Conservation (phyloP, 371 early-diverging fungal species). For the Conidiobolus incongruus region DNA sequence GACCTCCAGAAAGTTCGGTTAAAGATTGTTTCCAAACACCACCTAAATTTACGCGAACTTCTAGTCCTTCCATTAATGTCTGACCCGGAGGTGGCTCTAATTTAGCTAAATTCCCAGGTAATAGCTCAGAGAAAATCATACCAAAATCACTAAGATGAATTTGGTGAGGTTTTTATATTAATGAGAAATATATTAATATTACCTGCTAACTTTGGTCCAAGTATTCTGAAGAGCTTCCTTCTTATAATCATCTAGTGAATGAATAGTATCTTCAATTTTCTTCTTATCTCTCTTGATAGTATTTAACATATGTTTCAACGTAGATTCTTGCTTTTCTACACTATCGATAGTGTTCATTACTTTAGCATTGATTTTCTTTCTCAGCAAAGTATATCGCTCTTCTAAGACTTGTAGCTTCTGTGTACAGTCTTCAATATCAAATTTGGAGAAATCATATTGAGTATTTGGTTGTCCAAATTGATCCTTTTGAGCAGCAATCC, state of each 20-base stretch:
- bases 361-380: slow-evolving; percentile 71
- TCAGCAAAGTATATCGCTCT: slow-evolving; percentile 47
- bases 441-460: slow-evolving; percentile 52
- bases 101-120: slow-evolving; percentile 78
- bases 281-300: slow-evolving; percentile 80
- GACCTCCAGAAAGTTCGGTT: slow-evolving; percentile 97
- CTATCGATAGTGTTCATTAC: slow-evolving; percentile 88
- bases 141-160: slow-evolving; percentile 92
- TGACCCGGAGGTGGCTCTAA: slow-evolving; percentile 65
- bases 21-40: slow-evolving; percentile 95
- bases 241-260: slow-evolving; percentile 70
- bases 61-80: slow-evolving; percentile 68
- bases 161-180: background rate
- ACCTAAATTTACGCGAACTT: slow-evolving; percentile 90
- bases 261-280: slow-evolving; percentile 87
- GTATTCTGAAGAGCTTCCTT: slow-evolving; percentile 72
- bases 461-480: slow-evolving; percentile 66
- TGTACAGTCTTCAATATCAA: slow-evolving; percentile 40
- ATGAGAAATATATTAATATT: slow-evolving; percentile 8
- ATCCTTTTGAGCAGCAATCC: slow-evolving; percentile 77
- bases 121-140: slow-evolving; percentile 76
- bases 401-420: slow-evolving; percentile 45
- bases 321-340: slow-evolving; percentile 72
- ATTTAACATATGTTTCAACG: slow-evolving; percentile 62
- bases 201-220: slow-evolving; percentile 74